These are phyloP conservation scores for Cystobasidium pallidum DNA, from an alignment of 1,284 basidiomycete genomes.

Conservation along the genomic window DNA sequence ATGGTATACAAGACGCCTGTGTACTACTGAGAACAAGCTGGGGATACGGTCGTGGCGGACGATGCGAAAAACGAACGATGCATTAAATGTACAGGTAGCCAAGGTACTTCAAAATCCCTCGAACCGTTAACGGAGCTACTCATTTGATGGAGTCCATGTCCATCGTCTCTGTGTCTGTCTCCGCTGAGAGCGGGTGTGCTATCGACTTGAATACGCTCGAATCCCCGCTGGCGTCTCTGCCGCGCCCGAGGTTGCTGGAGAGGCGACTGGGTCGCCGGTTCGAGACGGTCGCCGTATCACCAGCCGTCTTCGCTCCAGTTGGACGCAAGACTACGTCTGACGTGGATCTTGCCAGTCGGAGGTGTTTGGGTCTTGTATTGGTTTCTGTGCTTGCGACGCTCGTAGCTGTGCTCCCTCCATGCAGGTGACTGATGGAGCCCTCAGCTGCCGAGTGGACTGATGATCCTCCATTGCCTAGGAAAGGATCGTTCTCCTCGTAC, in stretches of 20 bases:
- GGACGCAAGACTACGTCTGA: conserved; percentile 17
- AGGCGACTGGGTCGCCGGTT: not conserved
- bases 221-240: not conserved
- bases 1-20: too few species aligned
- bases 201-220: not conserved
- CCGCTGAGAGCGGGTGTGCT: not conserved
- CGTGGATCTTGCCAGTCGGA: conserved; percentile 8
- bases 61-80: too few species aligned
- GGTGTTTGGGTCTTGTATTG: not conserved
- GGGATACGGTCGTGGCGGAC: too few species aligned
- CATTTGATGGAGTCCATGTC: too few species aligned
- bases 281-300: not conserved
- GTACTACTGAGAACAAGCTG: too few species aligned
- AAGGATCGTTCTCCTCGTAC: not conserved
- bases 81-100: too few species aligned
- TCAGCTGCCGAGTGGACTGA: not conserved
- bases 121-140: too few species aligned
- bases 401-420: not conserved
- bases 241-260: not conserved
- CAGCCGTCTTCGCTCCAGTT: not conserved
- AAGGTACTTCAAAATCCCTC: not conserved
- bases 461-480: not conserved
- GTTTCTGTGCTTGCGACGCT: not conserved
- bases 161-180: not conserved
- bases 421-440: not conserved